Evolutionary conservation across 23 red algal species (phyloP), one percentile per base, ranked within the genome.

Genomic region (Cyanidium caldarium): DNA sequence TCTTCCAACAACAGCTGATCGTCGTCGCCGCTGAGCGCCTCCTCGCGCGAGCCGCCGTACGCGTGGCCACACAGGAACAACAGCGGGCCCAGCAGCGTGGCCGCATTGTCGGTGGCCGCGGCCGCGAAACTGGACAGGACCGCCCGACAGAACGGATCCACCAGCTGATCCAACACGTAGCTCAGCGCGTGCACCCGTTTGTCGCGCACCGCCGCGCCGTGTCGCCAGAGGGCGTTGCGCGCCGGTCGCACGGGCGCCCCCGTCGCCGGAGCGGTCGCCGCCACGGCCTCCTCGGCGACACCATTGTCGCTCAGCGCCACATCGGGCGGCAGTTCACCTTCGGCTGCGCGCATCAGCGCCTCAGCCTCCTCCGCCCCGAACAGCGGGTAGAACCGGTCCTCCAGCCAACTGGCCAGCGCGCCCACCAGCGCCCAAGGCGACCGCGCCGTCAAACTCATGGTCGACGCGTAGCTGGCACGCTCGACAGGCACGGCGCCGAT

Each of bases 281-380:
- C 51, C 10, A 28, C 51, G 51, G 51, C 31, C 21, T 61, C 51
- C 13, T 61, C 51, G 23, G 19, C 51, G 23, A 61, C 21, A 28
- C 51, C 51, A 14, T 16, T 21, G 23, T 28, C 21, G 31, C 51
- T 61, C 7, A 16, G 19, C 21, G 51, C 51, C 7, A 25, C 23
- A 16, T 16, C 23, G 51, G n/a, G 51, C 21, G 51, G 51, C 51
- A 61, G 19, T 28, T 61, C 51, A 25, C 51, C 51, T 61, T 61
- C 51, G 7, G 51, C 51, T 7, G 51, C 51, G 31, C n/a, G n/a
- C 51, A 61, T 61, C n/a, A 61, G 7, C 19, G 7, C 31, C 51
- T 61, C 51, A 28, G 51, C 51, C 21, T 61, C 51, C 23, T 61
- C 51, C n/a, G 51, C 51, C 7, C 51, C 51, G 31, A 61, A 61